phyloP scores from a whole-genome alignment of 345 rosid genomes.

The Kernera saxatilis region DNA sequence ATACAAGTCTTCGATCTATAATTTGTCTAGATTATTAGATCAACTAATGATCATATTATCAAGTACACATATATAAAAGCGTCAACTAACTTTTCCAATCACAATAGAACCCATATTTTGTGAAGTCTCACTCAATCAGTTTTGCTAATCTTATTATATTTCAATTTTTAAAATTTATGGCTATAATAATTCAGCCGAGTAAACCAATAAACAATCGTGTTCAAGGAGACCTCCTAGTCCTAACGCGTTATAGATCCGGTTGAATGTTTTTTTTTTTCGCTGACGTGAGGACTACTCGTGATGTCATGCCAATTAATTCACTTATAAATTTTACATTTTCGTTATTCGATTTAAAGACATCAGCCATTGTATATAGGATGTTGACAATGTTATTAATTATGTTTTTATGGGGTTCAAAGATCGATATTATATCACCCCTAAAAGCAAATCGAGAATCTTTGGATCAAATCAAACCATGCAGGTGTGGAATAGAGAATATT shows the following conservation, averaged over 20 bases:
- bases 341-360: neutral
- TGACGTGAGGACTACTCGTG: slow-evolving; percentile 8
- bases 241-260: slow-evolving; percentile 21
- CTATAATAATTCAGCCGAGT: slow-evolving; percentile 15
- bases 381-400: neutral
- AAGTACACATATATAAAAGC: neutral
- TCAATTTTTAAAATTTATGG: neutral
- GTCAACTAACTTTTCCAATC: neutral
- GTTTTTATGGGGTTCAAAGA: neutral
- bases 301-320: slow-evolving; percentile 10
- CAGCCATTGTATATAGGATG: neutral
- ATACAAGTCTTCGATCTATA: neutral
- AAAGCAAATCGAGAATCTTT: neutral
- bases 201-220: slow-evolving; percentile 8
- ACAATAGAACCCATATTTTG: neutral
- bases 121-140: slow-evolving; percentile 6
- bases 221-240: neutral
- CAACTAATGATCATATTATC: neutral
- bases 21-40: neutral
- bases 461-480: slow-evolving; percentile 21
- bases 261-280: neutral
- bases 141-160: neutral
- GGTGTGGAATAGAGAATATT: slow-evolving; percentile 3
- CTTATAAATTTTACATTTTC: neutral
- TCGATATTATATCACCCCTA: neutral